Percentiles rank a stretch among this genome's conserved stretches.
These are phyloP conservation scores for Harringtonia lauricola DNA, from an alignment of 2,329 filamentous ascomycete genomes.

Conservation along the genomic window DNA sequence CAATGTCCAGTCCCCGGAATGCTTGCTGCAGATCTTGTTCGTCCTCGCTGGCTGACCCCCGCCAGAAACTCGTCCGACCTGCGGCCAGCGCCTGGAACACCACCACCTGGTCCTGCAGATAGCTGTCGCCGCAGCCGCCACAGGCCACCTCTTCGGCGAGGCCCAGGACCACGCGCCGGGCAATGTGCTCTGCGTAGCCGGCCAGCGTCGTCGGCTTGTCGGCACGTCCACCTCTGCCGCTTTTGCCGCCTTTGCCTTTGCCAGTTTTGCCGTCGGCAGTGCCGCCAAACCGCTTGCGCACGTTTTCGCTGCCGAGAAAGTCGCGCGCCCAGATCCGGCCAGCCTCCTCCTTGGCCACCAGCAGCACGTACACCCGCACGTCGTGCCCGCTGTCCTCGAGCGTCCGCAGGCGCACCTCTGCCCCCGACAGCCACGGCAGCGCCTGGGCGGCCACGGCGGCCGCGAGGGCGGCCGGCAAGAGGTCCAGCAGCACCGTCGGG, in stretches of 20 bases:
- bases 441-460: not conserved
- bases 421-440: not conserved
- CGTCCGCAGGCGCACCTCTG: constrained; percentile 29
- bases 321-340: constrained; percentile 33
- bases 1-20: no score
- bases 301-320: constrained; percentile 13
- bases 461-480: constrained; percentile 28
- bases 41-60: constrained; percentile 13
- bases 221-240: not conserved
- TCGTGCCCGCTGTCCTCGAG: constrained; percentile 40
- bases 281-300: not conserved
- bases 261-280: constrained; percentile 7
- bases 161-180: constrained; percentile 27
- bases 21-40: no score
- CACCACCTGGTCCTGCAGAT: constrained; percentile 50
- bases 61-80: constrained; percentile 36
- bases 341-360: constrained; percentile 38
- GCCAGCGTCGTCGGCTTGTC: constrained; percentile 7
- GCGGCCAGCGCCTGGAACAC: constrained; percentile 47
- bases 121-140: constrained; percentile 39
- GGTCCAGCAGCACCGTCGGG: constrained; percentile 29
- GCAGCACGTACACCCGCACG: constrained; percentile 41
- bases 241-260: constrained; percentile 5
- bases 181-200: constrained; percentile 16
- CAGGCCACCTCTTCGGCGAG: constrained; percentile 31